Percentiles rank a stretch among this genome's conserved stretches.
Evolutionary conservation across 768 basidiomycete genomes (phyloP).

Genomic region (Boletus speciosus): DNA sequence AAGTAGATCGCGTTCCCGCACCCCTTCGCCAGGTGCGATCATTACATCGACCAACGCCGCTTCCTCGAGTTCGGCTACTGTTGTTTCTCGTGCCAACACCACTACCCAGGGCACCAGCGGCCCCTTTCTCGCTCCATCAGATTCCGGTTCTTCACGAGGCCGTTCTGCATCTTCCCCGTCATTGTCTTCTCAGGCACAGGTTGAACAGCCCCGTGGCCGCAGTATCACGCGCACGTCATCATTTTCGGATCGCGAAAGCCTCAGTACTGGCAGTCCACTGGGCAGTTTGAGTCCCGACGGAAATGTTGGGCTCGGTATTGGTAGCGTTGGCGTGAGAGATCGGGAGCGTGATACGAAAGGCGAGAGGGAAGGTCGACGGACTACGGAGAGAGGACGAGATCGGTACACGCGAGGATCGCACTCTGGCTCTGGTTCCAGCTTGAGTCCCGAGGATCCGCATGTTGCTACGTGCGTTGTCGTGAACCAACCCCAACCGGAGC

Average conservation of each 20-base stretch:
- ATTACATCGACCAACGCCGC: conserved; percentile 9
- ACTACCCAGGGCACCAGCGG: conserved; percentile 17
- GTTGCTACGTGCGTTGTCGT: background rate
- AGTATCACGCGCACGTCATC: conserved; percentile 54
- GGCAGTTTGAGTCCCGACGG: conserved; percentile 41
- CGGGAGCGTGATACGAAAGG: conserved; percentile 23
- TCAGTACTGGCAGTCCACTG: conserved; percentile 34
- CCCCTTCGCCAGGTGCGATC: conserved; percentile 40
- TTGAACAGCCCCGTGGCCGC: conserved; percentile 44
- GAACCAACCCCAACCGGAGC: conserved; percentile 10
- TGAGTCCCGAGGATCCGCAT: conserved; percentile 28
- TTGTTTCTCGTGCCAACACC: conserved; percentile 10
- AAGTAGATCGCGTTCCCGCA: conserved; percentile 42
- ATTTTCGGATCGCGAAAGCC: conserved; percentile 49
- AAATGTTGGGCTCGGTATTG: conserved; percentile 26
- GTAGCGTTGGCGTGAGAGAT: conserved; percentile 33
- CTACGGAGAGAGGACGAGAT: conserved; percentile 30
- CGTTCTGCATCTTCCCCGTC: conserved; percentile 35
- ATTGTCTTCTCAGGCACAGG: conserved; percentile 31
- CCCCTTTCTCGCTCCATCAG: conserved; percentile 27
- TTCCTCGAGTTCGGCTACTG: conserved; percentile 4
- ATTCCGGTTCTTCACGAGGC: conserved; percentile 17
- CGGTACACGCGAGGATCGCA: conserved; percentile 24
- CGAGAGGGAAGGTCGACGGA: conserved; percentile 29
- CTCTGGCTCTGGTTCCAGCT: conserved; percentile 36